Conservation (phyloP, 2,329 filamentous ascomycete genomes). For the Pseudogymnoascus sp. region DNA sequence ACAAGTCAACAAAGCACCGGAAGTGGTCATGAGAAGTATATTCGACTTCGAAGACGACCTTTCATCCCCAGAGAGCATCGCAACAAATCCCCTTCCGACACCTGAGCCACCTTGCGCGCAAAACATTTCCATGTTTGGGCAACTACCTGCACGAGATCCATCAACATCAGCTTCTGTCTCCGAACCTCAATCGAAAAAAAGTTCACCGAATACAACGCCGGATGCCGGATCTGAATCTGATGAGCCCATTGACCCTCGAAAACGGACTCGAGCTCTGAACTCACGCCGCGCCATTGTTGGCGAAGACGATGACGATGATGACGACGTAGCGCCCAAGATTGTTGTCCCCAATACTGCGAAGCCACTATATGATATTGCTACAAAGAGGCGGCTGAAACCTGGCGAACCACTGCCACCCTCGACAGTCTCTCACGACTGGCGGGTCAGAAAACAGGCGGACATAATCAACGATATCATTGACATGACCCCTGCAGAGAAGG, state of each 20-base stretch:
- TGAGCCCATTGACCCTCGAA: neutral
- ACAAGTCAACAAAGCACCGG: neutral
- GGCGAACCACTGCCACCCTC: slow-evolving; percentile 21
- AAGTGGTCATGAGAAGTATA: neutral
- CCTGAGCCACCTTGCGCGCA: neutral
- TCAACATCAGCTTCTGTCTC: neutral
- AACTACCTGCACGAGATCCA: neutral
- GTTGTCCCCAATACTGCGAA: slow-evolving; percentile 17
- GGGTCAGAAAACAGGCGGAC: slow-evolving; percentile 24
- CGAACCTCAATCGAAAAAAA: neutral
- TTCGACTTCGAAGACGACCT: neutral
- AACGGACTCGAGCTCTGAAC: neutral
- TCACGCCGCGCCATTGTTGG: neutral
- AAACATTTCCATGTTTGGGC: neutral
- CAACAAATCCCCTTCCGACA: neutral
- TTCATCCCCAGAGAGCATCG: neutral
- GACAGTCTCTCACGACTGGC: slow-evolving; percentile 25
- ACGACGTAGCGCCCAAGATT: too few species aligned
- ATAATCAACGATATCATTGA: slow-evolving; percentile 25
- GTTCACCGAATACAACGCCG: neutral
- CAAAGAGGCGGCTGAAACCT: slow-evolving; percentile 21
- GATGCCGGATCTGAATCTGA: neutral
- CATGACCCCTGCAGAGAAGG: slow-evolving; percentile 24
- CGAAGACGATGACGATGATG: neutral
- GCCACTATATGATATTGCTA: slow-evolving; percentile 24